phyloP scores from a whole-genome alignment of 2,329 filamentous ascomycete species.

The Penicillium aurantiogriseum region DNA sequence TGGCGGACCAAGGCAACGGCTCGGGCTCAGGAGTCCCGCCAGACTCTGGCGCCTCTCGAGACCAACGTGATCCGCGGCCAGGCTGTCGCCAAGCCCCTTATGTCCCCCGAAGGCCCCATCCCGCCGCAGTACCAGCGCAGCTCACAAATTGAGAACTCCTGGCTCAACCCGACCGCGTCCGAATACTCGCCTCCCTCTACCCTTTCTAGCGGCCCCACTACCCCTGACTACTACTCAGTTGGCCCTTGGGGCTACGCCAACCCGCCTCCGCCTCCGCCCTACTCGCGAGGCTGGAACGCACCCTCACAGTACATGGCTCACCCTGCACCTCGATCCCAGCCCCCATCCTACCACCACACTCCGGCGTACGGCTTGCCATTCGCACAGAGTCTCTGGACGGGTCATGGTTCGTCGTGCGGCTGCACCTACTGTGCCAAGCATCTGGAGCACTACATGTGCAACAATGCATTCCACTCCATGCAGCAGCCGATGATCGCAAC shows the following conservation, averaged over 20 bases:
- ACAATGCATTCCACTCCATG: conserved; percentile 43
- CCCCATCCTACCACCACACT: conserved; percentile 49
- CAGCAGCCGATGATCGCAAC: conserved; percentile 49
- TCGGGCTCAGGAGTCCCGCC: conserved; percentile 46
- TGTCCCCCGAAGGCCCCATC: conserved; percentile 50
- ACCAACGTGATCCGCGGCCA: conserved; percentile 59
- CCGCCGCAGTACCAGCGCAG: conserved; percentile 51
- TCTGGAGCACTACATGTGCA: conserved; percentile 51
- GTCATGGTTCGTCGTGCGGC: conserved; percentile 47
- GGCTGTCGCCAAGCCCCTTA: conserved; percentile 48
- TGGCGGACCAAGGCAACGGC: conserved; percentile 56
- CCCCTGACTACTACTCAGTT: conserved; percentile 48
- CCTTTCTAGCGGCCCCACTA: conserved; percentile 49
- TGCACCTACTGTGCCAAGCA: conserved; percentile 51
- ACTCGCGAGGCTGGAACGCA: conserved; percentile 42
- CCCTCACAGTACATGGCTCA: conserved; percentile 38
- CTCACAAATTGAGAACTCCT: conserved; percentile 50
- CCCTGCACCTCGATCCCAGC: conserved; percentile 43
- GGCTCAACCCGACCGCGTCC: conserved; percentile 49
- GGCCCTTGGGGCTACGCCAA: conserved; percentile 45
- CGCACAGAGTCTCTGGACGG: conserved; percentile 48
- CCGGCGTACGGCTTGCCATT: conserved; percentile 50
- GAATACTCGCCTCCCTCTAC: conserved; percentile 54
- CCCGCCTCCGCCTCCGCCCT: conserved; percentile 42
- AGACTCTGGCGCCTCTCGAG: conserved; percentile 61